Evolutionary conservation across 1,284 basidiomycete species (phyloP).

Genomic region (Fomitiporia mediterranea): DNA sequence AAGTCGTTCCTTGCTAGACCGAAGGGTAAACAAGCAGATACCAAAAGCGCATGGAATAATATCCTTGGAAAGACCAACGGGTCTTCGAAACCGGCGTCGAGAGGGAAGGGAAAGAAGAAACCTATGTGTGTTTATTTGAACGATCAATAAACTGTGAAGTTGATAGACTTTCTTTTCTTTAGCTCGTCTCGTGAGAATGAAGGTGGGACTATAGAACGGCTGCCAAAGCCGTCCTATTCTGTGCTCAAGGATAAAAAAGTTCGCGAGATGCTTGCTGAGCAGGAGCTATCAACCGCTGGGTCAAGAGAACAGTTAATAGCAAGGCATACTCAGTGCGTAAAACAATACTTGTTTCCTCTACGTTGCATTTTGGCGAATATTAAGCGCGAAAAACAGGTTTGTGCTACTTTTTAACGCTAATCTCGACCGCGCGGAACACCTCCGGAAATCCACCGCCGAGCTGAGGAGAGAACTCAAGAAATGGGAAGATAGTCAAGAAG

Average conservation of each 20-base stretch:
- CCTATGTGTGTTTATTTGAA: constrained; percentile 18
- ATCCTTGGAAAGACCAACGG: constrained; percentile 34
- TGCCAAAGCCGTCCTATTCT: constrained; percentile 64
- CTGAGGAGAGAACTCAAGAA: constrained; percentile 49
- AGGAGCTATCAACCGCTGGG: constrained; percentile 48
- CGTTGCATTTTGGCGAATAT: background rate
- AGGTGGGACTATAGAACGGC: constrained; percentile 36
- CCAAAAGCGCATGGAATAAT: constrained; percentile 44
- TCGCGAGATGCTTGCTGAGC: constrained; percentile 50
- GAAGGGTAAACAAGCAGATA: constrained; percentile 27
- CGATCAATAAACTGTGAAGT: background rate
- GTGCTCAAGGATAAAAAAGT: constrained; percentile 59
- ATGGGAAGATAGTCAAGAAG: constrained; percentile 49
- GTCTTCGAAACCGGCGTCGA: constrained; percentile 18
- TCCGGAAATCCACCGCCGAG: constrained; percentile 44
- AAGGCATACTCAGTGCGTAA: constrained; percentile 54
- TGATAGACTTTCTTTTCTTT: background rate
- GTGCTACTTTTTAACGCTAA: constrained; percentile 67
- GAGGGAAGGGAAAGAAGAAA: constrained; percentile 36
- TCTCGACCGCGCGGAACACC: constrained; percentile 47
- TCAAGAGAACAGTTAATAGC: constrained; percentile 47
- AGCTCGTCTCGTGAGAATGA: constrained; percentile 19
- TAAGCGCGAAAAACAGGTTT: constrained; percentile 47
- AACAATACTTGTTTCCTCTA: too few species aligned
- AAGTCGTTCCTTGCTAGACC: constrained; percentile 27